These are phyloP conservation scores for Aegilops sharonensis DNA, from an alignment of 176 grass and related monocot species.

Conservation along the genomic window DNA sequence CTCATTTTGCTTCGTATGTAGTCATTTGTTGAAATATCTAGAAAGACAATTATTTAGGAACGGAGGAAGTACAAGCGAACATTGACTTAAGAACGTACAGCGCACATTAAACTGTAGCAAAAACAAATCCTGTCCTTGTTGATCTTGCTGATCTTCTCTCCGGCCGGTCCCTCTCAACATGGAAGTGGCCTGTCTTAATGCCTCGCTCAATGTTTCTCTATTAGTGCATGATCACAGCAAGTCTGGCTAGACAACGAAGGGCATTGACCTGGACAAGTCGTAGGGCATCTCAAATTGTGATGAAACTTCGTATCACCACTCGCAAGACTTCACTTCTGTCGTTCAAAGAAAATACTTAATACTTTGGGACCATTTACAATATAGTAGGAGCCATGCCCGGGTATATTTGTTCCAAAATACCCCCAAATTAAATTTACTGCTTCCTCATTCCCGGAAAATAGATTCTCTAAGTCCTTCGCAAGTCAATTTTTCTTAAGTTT, in stretches of 20 bases:
- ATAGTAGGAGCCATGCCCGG: neutral
- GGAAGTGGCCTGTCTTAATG: neutral
- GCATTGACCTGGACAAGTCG: slow-evolving; percentile 1
- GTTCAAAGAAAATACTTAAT: too few species aligned
- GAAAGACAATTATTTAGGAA: too few species aligned
- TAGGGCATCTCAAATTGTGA: neutral
- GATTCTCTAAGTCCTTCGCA: too few species aligned
- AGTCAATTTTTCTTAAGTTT: neutral
- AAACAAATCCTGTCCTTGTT: too few species aligned
- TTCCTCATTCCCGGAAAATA: too few species aligned
- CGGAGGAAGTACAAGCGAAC: neutral
- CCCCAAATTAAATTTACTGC: too few species aligned
- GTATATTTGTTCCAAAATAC: neutral
- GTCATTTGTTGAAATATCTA: too few species aligned
- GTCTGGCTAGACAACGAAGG: slow-evolving; percentile 2
- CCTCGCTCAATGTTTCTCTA: neutral
- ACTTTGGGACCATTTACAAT: too few species aligned
- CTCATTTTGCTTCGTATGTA: too few species aligned
- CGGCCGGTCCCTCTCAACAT: neutral
- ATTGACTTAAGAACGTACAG: neutral
- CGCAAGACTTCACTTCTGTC: neutral
- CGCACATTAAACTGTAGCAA: neutral
- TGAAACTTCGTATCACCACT: neutral
- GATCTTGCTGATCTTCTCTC: neutral
- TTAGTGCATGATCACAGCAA: neutral